These are phyloP conservation scores for Pseudogymnoascus sp. DNA, from an alignment of 2,329 filamentous ascomycete genomes.

Conservation along the genomic window DNA sequence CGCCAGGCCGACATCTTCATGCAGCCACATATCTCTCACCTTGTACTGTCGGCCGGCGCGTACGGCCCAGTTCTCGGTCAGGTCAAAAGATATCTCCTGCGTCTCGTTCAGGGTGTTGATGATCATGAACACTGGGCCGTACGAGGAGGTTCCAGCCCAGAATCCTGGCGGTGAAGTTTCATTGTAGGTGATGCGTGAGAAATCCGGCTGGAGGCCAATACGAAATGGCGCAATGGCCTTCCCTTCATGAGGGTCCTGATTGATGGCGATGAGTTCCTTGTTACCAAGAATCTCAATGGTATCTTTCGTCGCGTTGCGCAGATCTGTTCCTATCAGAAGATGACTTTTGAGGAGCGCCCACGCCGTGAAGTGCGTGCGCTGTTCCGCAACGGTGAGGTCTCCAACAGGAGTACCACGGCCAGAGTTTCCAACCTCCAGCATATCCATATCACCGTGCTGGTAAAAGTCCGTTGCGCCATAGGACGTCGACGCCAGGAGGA, in stretches of 20 bases:
- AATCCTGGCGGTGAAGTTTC: conserved; percentile 16
- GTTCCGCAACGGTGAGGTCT: conserved; percentile 24
- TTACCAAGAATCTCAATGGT: conserved; percentile 20
- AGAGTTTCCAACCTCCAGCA: conserved; percentile 24
- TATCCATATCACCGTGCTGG: conserved; percentile 8
- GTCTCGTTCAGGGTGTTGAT: conserved; percentile 18
- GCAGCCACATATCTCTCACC: conserved; percentile 22
- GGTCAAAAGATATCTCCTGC: conserved; percentile 18
- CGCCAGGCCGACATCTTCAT: conserved; percentile 17
- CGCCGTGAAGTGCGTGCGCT: conserved; percentile 28
- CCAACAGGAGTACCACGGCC: conserved; percentile 20
- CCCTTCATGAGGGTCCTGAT: conserved; percentile 21
- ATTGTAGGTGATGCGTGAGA: conserved; percentile 16
- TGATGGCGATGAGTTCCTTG: conserved; percentile 21
- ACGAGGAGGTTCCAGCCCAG: conserved; percentile 22
- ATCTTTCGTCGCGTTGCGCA: conserved; percentile 16
- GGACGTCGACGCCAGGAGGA: neutral
- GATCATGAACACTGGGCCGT: conserved; percentile 23
- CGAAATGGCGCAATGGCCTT: conserved; percentile 18
- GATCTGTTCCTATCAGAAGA: conserved; percentile 8
- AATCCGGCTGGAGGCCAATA: conserved; percentile 18
- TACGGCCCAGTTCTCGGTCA: conserved; percentile 23
- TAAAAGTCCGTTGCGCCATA: neutral
- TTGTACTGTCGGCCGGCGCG: conserved; percentile 19
- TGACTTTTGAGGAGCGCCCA: conserved; percentile 29